Conservation (phyloP, 495 filamentous ascomycete species). For the Extremus antarcticus region DNA sequence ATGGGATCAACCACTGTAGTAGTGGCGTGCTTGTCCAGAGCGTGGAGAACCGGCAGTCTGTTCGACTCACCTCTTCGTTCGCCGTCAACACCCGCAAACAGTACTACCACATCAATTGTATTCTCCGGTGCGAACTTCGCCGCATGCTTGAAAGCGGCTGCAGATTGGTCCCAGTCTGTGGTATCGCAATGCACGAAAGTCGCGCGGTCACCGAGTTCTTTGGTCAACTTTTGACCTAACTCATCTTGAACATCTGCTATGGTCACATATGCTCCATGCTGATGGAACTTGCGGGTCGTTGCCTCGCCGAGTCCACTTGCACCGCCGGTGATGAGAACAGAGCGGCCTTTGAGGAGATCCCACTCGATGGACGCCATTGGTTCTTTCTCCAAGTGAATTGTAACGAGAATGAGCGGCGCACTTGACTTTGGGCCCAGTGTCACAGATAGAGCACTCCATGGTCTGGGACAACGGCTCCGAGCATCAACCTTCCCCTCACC, state of each 20-base stretch:
- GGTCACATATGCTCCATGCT: slow-evolving; percentile 15
- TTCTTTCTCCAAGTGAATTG: too few relatives aligned
- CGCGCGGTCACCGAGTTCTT: slow-evolving; percentile 11
- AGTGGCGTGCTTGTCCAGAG: too few relatives aligned
- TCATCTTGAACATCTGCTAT: slow-evolving; percentile 17
- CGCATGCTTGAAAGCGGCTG: slow-evolving; percentile 16
- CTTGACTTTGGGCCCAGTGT: too few relatives aligned
- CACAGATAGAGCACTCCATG: too few relatives aligned
- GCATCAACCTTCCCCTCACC: neutral
- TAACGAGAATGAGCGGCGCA: too few relatives aligned
- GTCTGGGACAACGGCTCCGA: too few relatives aligned
- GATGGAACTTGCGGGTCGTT: slow-evolving; percentile 2
- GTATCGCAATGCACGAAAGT: slow-evolving; percentile 16
- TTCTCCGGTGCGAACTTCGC: slow-evolving; percentile 10
- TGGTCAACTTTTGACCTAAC: neutral
- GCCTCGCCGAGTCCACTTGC: slow-evolving; percentile 15
- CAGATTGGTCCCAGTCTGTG: slow-evolving; percentile 17
- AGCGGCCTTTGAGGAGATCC: slow-evolving; percentile 12
- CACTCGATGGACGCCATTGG: slow-evolving; percentile 8
- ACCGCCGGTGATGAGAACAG: slow-evolving; percentile 19
- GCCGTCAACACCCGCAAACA: slow-evolving; percentile 12
- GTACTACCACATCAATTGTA: slow-evolving; percentile 16
- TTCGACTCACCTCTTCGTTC: neutral
- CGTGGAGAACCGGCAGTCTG: too few relatives aligned
- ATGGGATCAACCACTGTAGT: too few relatives aligned